Percentiles rank a stretch among this genome's conserved stretches.
phyloP scores from a whole-genome alignment of 2,329 filamentous ascomycete genomes.

The Xylariaceae sp. region DNA sequence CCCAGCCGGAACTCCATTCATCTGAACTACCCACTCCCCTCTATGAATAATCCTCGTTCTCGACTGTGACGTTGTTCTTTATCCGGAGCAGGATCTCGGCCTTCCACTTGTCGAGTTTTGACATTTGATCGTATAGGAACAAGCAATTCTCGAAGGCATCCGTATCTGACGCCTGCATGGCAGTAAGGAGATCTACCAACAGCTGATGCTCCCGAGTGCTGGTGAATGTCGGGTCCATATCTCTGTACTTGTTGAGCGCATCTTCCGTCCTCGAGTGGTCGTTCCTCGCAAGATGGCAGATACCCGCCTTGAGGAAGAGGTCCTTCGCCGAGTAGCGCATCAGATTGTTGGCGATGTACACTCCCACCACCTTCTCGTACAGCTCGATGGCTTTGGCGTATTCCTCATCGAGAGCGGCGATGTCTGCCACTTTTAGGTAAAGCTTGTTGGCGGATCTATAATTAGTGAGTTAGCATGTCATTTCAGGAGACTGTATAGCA shows the following conservation, averaged over 20 bases:
- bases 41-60: constrained; percentile 41
- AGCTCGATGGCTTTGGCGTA: constrained; percentile 79
- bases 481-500: not conserved
- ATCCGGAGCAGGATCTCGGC: constrained; percentile 76
- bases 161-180: constrained; percentile 73
- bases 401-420: constrained; percentile 75
- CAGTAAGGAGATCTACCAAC: constrained; percentile 69
- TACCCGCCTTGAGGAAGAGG: constrained; percentile 89
- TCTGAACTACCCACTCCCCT: constrained; percentile 3
- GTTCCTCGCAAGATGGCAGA: constrained; percentile 73
- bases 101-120: constrained; percentile 94
- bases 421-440: constrained; percentile 86
- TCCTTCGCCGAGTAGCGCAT: constrained; percentile 95
- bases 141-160: constrained; percentile 82
- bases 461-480: constrained; percentile 5
- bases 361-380: constrained; percentile 78
- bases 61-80: constrained; percentile 81
- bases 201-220: constrained; percentile 78
- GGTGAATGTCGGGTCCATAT: constrained; percentile 73
- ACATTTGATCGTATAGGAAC: constrained; percentile 83
- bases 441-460: constrained; percentile 75
- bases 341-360: constrained; percentile 80
- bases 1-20: constrained; percentile 10
- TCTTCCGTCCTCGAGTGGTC: constrained; percentile 77
- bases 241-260: constrained; percentile 77